phyloP scores from a whole-genome alignment of 1,139 yeast genomes.

The Citeromyces hawaiiensis region DNA sequence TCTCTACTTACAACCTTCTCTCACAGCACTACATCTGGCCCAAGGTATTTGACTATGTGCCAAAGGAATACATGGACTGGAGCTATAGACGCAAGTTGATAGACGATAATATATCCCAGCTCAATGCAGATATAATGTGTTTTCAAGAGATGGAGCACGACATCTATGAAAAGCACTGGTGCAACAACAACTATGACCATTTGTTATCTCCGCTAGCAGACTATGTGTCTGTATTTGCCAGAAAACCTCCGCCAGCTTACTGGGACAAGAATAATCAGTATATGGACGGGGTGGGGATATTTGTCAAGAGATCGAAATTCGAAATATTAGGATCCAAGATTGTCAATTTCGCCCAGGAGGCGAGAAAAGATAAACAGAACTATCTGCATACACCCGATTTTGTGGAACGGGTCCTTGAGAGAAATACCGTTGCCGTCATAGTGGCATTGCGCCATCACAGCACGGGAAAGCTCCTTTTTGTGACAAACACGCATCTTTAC shows the following conservation, averaged over 20 bases:
- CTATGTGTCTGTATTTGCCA: conserved; percentile 30
- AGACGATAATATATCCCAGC: conserved; percentile 22
- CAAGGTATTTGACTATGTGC: conserved; percentile 35
- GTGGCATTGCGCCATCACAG: conserved; percentile 28
- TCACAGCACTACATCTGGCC: conserved; percentile 49
- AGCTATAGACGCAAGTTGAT: conserved; percentile 30
- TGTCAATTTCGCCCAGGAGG: conserved; percentile 27
- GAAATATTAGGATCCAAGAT: conserved; percentile 26
- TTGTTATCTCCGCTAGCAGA: conserved; percentile 6
- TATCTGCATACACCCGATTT: conserved; percentile 25
- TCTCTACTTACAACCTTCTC: conserved; percentile 37
- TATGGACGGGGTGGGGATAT: conserved; percentile 47
- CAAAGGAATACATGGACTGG: conserved; percentile 32
- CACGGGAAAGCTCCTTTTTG: conserved; percentile 24
- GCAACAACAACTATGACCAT: conserved; percentile 7
- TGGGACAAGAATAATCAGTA: conserved; percentile 30
- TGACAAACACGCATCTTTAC: conserved; percentile 47
- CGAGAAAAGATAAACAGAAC: conserved; percentile 15
- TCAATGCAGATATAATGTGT: conserved; percentile 43
- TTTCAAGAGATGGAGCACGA: conserved; percentile 44
- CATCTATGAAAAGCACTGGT: conserved; percentile 33
- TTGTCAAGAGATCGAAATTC: conserved; percentile 31
- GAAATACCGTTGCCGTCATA: conserved; percentile 44
- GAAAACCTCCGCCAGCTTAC: conserved; percentile 34
- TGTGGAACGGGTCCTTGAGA: conserved; percentile 21